phyloP scores from a whole-genome alignment of 805 yeast genomes.

The Tetrapisispora nanseiensis region DNA sequence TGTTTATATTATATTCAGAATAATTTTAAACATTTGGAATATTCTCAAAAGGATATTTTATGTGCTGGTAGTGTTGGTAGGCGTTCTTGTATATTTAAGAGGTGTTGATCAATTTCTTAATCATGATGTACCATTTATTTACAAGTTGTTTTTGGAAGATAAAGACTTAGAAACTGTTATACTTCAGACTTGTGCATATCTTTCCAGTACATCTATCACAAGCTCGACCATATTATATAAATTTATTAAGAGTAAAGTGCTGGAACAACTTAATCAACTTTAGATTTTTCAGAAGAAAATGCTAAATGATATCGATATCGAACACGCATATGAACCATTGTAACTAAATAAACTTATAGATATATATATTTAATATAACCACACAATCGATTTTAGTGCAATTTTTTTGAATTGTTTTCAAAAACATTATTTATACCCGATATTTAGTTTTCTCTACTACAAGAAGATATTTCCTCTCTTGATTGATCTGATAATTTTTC shows the following conservation, averaged over 20 bases:
- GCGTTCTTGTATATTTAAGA: conserved; percentile 26
- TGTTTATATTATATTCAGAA: conserved; percentile 19
- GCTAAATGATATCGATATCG: no score
- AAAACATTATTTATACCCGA: no score
- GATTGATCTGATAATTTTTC: no score
- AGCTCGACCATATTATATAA: conserved; percentile 1
- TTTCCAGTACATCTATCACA: conserved; percentile 3
- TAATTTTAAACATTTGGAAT: conserved; percentile 25
- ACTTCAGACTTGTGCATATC: conserved; percentile 1
- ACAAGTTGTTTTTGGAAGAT: conserved; percentile 2
- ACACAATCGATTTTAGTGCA: no score
- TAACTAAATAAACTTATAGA: no score
- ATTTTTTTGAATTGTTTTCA: no score
- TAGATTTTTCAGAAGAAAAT: background rate
- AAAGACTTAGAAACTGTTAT: conserved; percentile 2
- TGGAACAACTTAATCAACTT: background rate
- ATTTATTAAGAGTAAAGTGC: background rate
- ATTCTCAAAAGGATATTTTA: conserved; percentile 20
- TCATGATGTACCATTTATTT: conserved; percentile 15
- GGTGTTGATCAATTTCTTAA: conserved; percentile 22
- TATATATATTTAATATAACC: no score
- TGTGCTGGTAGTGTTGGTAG: conserved; percentile 11
- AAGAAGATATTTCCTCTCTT: no score
- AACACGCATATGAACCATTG: no score
- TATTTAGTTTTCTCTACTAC: no score